A percentile compares a stretch with the other conserved stretches of the same genome.
Evolutionary conservation across 78 protist genomes (phyloP).

Genomic region (Creolimax fragrantissima): DNA sequence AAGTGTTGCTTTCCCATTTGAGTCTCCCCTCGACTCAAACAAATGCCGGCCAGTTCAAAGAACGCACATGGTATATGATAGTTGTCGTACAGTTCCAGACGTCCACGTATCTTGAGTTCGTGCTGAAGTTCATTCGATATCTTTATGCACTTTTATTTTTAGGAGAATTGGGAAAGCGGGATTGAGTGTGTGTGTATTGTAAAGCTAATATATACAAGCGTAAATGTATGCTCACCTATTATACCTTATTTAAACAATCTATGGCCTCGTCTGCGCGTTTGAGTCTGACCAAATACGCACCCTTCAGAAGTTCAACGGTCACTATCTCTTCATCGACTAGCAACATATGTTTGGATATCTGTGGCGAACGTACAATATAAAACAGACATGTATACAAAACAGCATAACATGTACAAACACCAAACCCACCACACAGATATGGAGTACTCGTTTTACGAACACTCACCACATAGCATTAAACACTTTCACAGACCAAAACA

Average conservation of each 20-base stretch:
- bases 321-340: not conserved
- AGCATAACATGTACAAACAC: too few relatives aligned
- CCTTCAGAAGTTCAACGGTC: not conserved
- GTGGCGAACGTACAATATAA: too few relatives aligned
- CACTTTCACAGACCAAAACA: too few relatives aligned
- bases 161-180: too few relatives aligned
- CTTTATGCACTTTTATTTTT: too few relatives aligned
- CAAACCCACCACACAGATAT: too few relatives aligned
- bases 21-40: not conserved
- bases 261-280: not conserved
- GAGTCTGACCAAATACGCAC: not conserved
- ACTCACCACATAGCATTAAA: too few relatives aligned
- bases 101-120: not conserved
- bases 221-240: too few relatives aligned
- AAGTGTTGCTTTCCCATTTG: not conserved
- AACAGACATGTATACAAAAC: too few relatives aligned
- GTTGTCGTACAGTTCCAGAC: not conserved
- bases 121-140: not conserved
- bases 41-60: not conserved
- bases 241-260: not conserved
- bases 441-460: too few relatives aligned
- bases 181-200: too few relatives aligned
- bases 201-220: too few relatives aligned
- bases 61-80: not conserved
- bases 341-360: not conserved